A percentile compares a stretch with the other conserved stretches of the same genome.
Evolutionary conservation across 2,329 filamentous ascomycete species (phyloP).

Genomic region (Phoma sp.): DNA sequence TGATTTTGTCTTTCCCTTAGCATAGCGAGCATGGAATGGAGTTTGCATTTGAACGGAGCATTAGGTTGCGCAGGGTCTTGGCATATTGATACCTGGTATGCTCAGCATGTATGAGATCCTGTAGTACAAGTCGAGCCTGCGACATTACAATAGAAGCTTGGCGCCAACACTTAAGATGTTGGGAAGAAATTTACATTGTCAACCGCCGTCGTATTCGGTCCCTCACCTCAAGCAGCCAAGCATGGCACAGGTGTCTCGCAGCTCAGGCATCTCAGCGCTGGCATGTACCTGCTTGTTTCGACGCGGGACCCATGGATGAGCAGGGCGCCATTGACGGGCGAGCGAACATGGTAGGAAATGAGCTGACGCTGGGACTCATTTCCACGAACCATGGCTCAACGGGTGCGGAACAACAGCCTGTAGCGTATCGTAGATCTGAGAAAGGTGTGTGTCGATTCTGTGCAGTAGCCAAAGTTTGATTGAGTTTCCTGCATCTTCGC

Average conservation of each 20-base stretch:
- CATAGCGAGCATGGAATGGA: conserved; percentile 41
- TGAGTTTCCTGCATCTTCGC: conserved; percentile 4
- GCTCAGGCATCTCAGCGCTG: neutral
- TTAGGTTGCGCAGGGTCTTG: conserved; percentile 23
- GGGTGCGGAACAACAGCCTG: conserved; percentile 5
- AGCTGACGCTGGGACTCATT: conserved; percentile 4
- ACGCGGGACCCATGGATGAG: conserved; percentile 1
- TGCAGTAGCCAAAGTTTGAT: conserved; percentile 9
- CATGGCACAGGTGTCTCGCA: neutral
- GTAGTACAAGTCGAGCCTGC: neutral
- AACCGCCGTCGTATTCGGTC: neutral
- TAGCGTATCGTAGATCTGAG: neutral
- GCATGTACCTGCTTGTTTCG: neutral
- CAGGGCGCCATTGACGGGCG: conserved; percentile 10
- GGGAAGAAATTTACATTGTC: neutral
- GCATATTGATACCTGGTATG: neutral
- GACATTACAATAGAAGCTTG: neutral
- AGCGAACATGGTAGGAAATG: conserved; percentile 1
- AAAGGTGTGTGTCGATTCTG: conserved; percentile 1
- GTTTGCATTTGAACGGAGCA: conserved; percentile 21
- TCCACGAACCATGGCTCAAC: conserved; percentile 10
- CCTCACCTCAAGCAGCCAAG: neutral
- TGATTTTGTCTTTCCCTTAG: conserved; percentile 28
- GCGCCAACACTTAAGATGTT: neutral
- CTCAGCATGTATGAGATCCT: neutral